Evolutionary conservation across 306 rosid species (phyloP).

Genomic region (Acacia crassicarpa): DNA sequence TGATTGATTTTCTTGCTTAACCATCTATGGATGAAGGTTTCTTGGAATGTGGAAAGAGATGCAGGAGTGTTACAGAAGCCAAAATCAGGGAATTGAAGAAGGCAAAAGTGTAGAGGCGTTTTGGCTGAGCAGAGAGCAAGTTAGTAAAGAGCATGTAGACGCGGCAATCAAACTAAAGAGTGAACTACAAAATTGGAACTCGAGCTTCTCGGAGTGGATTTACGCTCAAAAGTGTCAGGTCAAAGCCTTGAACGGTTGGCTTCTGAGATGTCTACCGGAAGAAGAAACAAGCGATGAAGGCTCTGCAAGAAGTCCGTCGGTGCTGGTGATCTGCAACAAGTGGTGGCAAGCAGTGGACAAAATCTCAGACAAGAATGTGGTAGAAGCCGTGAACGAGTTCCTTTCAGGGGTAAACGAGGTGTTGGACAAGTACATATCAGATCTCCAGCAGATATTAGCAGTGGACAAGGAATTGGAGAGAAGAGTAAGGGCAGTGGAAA

Average conservation of each 20-base stretch:
- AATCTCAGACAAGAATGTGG: conserved; percentile 60
- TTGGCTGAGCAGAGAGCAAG: conserved; percentile 37
- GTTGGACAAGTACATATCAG: conserved; percentile 47
- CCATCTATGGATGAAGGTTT: conserved; percentile 42
- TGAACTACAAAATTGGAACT: conserved; percentile 65
- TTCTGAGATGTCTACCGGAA: conserved; percentile 59
- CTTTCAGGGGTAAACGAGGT: conserved; percentile 40
- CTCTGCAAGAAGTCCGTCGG: conserved; percentile 35
- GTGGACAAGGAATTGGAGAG: conserved; percentile 63
- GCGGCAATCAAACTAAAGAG: conserved; percentile 63
- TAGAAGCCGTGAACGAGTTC: conserved; percentile 57
- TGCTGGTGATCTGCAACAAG: conserved; percentile 59
- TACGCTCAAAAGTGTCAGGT: conserved; percentile 57
- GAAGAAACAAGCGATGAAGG: conserved; percentile 38
- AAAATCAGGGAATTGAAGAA: conserved; percentile 49
- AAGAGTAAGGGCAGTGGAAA: conserved; percentile 45
- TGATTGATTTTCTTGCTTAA: background rate
- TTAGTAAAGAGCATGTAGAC: conserved; percentile 42
- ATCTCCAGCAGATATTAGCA: conserved; percentile 44
- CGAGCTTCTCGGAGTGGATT: conserved; percentile 68
- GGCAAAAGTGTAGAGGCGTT: conserved; percentile 40
- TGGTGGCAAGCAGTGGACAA: conserved; percentile 70
- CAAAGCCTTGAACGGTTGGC: conserved; percentile 78
- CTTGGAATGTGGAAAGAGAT: conserved; percentile 77
- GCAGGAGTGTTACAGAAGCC: conserved; percentile 68